Percentiles rank a stretch among this genome's conserved stretches.
Conservation (phyloP, 1,284 basidiomycete genomes). For the Acaromyces ingoldii region DNA sequence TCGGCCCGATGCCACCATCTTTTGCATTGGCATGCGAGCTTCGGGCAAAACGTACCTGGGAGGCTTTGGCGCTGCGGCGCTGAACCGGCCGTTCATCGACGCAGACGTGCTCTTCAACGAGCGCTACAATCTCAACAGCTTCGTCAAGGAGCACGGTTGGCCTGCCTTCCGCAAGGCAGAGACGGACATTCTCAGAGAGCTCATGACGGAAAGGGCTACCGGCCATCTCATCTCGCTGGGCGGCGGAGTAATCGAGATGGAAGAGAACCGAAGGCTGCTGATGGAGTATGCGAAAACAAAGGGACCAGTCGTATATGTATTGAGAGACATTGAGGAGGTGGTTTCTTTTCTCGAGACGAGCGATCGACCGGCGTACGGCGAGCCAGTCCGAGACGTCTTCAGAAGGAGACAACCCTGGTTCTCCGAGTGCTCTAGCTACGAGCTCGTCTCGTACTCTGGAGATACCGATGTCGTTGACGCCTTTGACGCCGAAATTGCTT, state of each 20-base stretch:
- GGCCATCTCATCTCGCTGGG: conserved; percentile 67
- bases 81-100: conserved; percentile 77
- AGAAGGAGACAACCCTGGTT: conserved; percentile 81
- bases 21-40: conserved; percentile 94
- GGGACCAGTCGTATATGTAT: conserved; percentile 68
- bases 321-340: conserved; percentile 67
- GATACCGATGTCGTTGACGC: conserved; percentile 17
- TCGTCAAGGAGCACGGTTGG: conserved; percentile 73
- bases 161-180: conserved; percentile 64
- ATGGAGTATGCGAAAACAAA: conserved; percentile 62
- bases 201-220: conserved; percentile 48
- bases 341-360: conserved; percentile 78
- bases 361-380: conserved; percentile 67
- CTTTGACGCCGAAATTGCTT: conserved; percentile 8
- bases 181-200: conserved; percentile 50
- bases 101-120: conserved; percentile 76
- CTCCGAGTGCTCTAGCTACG: conserved; percentile 73
- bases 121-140: conserved; percentile 68
- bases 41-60: conserved; percentile 92
- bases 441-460: conserved; percentile 69
- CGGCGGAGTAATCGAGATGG: conserved; percentile 87
- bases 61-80: conserved; percentile 66
- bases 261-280: conserved; percentile 61
- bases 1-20: conserved; percentile 63
- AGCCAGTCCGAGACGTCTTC: conserved; percentile 73